These are phyloP conservation scores for Jamesozyma hellenica DNA, from an alignment of 805 yeast species.

Conservation along the genomic window DNA sequence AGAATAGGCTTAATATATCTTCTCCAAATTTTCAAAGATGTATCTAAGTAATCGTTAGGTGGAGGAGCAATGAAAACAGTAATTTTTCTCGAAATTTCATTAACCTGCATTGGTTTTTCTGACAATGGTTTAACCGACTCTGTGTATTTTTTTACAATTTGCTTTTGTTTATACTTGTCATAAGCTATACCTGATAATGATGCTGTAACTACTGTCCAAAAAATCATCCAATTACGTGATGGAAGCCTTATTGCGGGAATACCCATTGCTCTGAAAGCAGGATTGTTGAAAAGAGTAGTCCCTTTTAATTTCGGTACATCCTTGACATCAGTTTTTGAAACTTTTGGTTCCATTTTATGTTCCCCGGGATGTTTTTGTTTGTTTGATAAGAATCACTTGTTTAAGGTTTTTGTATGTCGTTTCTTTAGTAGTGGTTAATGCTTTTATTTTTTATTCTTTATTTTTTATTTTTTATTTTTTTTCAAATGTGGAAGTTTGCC, in stretches of 20 bases:
- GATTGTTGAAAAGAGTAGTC: neutral
- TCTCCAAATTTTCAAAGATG: slow-evolving; percentile 62
- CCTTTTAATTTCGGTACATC: neutral
- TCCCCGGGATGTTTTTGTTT: no score
- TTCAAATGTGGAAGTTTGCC: no score
- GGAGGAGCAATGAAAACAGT: slow-evolving; percentile 92
- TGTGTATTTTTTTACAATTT: slow-evolving; percentile 57
- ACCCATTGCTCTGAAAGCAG: slow-evolving; percentile 74
- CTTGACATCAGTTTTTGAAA: no score
- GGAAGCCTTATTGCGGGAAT: slow-evolving; percentile 70
- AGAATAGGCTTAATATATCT: slow-evolving; percentile 77
- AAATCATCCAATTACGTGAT: slow-evolving; percentile 86
- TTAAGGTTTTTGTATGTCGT: no score
- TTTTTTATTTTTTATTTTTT: no score
- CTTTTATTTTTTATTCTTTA: no score
- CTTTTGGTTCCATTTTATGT: no score
- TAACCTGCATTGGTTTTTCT: slow-evolving; percentile 36
- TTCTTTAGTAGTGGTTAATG: no score
- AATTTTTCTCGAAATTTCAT: slow-evolving; percentile 59
- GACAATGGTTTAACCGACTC: slow-evolving; percentile 47
- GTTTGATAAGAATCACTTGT: no score
- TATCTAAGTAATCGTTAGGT: slow-evolving; percentile 80
- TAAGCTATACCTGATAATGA: slow-evolving; percentile 69
- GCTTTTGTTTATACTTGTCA: slow-evolving; percentile 66
- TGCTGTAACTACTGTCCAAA: slow-evolving; percentile 60